Base-by-base conservation (phyloP, 495 filamentous ascomycete genomes). In the Viridothelium virens region DNA sequence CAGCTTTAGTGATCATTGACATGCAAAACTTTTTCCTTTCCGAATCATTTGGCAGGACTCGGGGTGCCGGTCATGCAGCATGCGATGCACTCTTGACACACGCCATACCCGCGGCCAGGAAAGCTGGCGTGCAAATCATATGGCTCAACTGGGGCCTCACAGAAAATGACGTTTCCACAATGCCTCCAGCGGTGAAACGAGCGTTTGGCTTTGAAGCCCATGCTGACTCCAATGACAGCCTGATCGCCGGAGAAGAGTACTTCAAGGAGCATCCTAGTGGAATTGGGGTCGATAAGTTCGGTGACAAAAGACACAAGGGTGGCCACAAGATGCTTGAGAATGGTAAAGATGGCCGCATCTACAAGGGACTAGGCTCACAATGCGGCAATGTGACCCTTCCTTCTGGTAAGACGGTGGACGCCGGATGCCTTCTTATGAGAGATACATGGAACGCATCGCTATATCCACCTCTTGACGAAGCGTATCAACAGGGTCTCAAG, bases 1-100 rank as follows among this genome's bases (percentile, higher is more conserved):
- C 78, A 38, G 84, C 82, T 4, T 74, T 87, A 1, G 73, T 86
- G 1, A 79, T 87, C 33, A 80, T 86, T 41, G 84, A 87, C 73
- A 84, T 87, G 79, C 83, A 87, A 70, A 87, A 86, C 73, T 86
- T 82, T 76, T 86, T 86, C 69, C 75, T 87, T 25, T 78, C 72
- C n/a, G 65, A 74, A 10, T 68, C 72, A 7, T 72, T 81, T 38
- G 78, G 78, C 18, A 71, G 72, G 14, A 37, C 70, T 14, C 69
- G 67, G 56, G 70, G 73, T 36, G 64, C 66, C 14, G 75, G 76
- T 12, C 70, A 76, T 31, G 64, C 64, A 16, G 76, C 79, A 5
- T 62, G 67, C 12, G 68, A 69, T 10, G 65, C 74, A 37, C 69
- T 81, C 2, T 59, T 79, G 5, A 18, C 69, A 12, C 64, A 69